Percentiles rank a stretch among this genome's conserved stretches.
Evolutionary conservation across 2,329 filamentous ascomycete genomes (phyloP).

Genomic region (Periglandula ipomoeae): DNA sequence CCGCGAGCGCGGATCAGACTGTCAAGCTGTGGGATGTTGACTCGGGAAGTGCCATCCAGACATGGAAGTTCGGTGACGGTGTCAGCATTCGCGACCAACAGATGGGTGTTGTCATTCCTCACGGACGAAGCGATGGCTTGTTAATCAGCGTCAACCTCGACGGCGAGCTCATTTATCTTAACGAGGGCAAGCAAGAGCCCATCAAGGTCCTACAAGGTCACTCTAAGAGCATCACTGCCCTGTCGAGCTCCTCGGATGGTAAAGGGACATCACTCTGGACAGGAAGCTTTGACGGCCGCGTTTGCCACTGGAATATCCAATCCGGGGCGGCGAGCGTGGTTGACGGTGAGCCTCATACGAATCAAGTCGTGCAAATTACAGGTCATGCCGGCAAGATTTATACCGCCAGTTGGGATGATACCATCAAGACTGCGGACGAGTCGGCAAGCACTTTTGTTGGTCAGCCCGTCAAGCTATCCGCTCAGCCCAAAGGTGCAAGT

Average conservation of each 20-base stretch:
- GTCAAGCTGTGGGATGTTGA: conserved; percentile 92
- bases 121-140: conserved; percentile 71
- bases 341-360: conserved; percentile 75
- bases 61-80: conserved; percentile 77
- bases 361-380: conserved; percentile 73
- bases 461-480: conserved; percentile 54
- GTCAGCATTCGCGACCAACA: conserved; percentile 77
- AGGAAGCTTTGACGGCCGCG: conserved; percentile 83
- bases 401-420: conserved; percentile 92
- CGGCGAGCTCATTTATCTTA: conserved; percentile 84
- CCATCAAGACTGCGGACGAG: conserved; percentile 68
- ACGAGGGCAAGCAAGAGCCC: conserved; percentile 60
- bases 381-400: conserved; percentile 57
- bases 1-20: conserved; percentile 87
- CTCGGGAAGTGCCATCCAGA: conserved; percentile 64
- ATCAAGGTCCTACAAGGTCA: conserved; percentile 73
- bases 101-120: conserved; percentile 86
- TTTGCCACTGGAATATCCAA: conserved; percentile 73
- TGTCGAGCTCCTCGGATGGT: conserved; percentile 36
- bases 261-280: conserved; percentile 67
- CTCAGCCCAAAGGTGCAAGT: conserved; percentile 71
- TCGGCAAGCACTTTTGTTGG: conserved; percentile 68
- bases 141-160: conserved; percentile 84
- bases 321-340: conserved; percentile 60
- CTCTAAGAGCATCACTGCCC: conserved; percentile 80